phyloP scores from a whole-genome alignment of 768 basidiomycete species.

The Brasilioporus rufonigricans region DNA sequence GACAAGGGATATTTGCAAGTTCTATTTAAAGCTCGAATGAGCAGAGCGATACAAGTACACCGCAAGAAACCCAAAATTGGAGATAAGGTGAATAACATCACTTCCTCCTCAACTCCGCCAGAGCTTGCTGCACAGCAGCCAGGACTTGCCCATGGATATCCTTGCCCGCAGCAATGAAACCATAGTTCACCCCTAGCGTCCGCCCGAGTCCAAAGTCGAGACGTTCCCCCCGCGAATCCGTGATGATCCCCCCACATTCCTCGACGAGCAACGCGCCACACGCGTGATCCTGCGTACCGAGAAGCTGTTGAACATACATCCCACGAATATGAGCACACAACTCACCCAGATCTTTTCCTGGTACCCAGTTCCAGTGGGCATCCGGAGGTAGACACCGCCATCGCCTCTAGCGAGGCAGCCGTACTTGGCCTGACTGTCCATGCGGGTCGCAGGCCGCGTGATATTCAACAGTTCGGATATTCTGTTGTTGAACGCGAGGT shows the following conservation, averaged over 20 bases:
- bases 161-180: conserved; percentile 80
- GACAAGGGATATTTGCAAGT: no score
- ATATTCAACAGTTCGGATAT: conserved; percentile 69
- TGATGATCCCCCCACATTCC: conserved; percentile 89
- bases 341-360: conserved; percentile 94
- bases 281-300: conserved; percentile 83
- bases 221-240: conserved; percentile 72
- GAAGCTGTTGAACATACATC: background rate
- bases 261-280: conserved; percentile 79
- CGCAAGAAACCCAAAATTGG: no score
- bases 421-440: conserved; percentile 98
- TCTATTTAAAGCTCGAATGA: no score
- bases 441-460: conserved; percentile 63
- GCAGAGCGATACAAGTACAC: no score
- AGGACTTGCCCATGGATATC: conserved; percentile 68
- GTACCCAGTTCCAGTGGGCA: conserved; percentile 79
- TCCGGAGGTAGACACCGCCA: conserved; percentile 76
- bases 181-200: conserved; percentile 82
- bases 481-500: conserved; percentile 78
- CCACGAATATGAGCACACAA: background rate
- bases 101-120: conserved; percentile 10
- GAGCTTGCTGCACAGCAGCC: conserved; percentile 67
- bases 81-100: no score
- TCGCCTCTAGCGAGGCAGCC: conserved; percentile 82
- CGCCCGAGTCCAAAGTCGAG: conserved; percentile 88